Percentiles rank a stretch among this genome's conserved stretches.
Evolutionary conservation across 2,329 filamentous ascomycete species (phyloP).

Genomic region (Byssochlamys sp.): DNA sequence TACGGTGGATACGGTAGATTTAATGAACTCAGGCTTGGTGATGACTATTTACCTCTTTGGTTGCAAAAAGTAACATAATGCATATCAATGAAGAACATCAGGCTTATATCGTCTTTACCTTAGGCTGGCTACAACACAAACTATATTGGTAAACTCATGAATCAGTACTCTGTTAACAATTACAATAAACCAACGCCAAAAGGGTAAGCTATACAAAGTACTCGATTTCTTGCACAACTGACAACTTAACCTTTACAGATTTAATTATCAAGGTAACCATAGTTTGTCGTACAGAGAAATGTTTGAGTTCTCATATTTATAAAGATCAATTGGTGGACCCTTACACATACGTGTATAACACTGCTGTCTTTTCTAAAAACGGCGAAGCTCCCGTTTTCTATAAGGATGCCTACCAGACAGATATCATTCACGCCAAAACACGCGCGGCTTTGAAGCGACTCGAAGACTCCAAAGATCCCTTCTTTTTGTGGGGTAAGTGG

Average conservation of each 20-base stretch:
- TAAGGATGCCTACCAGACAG: slow-evolving; percentile 46
- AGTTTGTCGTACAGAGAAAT: too few species aligned
- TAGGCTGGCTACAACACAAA: slow-evolving; percentile 63
- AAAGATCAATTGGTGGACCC: too few species aligned
- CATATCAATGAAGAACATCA: too few species aligned
- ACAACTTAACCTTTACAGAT: too few species aligned
- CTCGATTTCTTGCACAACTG: too few species aligned
- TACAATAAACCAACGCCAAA: slow-evolving; percentile 50
- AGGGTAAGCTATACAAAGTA: too few species aligned
- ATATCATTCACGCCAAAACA: slow-evolving; percentile 50
- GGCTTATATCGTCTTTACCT: too few species aligned
- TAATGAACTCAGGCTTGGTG: slow-evolving; percentile 53
- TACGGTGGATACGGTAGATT: slow-evolving; percentile 54
- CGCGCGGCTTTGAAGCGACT: slow-evolving; percentile 48
- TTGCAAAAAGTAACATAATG: too few species aligned
- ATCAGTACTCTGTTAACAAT: slow-evolving; percentile 51
- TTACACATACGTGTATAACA: slow-evolving; percentile 57
- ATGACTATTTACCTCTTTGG: slow-evolving; percentile 61
- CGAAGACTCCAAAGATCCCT: too few species aligned
- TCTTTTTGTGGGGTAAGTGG: too few species aligned
- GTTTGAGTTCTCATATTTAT: too few species aligned
- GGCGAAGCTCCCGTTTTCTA: slow-evolving; percentile 44
- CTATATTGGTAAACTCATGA: slow-evolving; percentile 62
- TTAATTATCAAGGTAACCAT: too few species aligned
- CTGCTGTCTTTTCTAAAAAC: slow-evolving; percentile 53